Evolutionary conservation across 495 filamentous ascomycete genomes (phyloP).

Genomic region (Penicillium tannophilum): DNA sequence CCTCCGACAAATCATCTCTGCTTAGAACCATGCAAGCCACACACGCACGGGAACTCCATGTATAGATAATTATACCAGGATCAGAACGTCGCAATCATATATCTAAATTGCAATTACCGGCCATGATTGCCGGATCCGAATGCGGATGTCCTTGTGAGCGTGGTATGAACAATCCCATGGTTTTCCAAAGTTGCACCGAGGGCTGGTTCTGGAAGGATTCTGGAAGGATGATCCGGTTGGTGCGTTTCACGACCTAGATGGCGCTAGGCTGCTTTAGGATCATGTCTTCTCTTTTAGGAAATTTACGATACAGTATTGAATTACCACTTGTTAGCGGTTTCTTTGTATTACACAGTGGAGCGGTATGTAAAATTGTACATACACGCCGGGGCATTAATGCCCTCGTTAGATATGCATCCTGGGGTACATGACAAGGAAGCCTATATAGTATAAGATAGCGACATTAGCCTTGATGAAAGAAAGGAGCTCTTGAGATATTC

Average conservation of each 20-base stretch:
- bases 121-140: neutral
- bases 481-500: neutral
- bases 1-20: constrained; percentile 28
- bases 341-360: constrained; percentile 15
- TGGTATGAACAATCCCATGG: constrained; percentile 16
- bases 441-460: neutral
- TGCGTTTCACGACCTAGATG: constrained; percentile 4
- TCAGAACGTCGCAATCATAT: neutral
- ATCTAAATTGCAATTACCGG: neutral
- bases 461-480: neutral
- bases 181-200: constrained; percentile 9
- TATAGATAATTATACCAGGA: neutral
- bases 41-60: neutral
- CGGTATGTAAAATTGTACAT: constrained; percentile 5
- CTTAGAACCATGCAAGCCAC: constrained; percentile 6
- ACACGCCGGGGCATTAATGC: neutral
- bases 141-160: neutral
- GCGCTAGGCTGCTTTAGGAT: constrained; percentile 2
- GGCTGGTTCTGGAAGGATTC: constrained; percentile 28
- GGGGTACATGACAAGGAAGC: neutral
- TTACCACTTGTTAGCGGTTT: neutral
- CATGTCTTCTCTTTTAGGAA: constrained; percentile 7
- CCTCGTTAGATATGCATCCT: neutral
- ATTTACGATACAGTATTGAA: constrained; percentile 6
- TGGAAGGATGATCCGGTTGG: constrained; percentile 33